These are phyloP conservation scores for Acer saccharum DNA, from an alignment of 345 rosid species.

Conservation along the genomic window DNA sequence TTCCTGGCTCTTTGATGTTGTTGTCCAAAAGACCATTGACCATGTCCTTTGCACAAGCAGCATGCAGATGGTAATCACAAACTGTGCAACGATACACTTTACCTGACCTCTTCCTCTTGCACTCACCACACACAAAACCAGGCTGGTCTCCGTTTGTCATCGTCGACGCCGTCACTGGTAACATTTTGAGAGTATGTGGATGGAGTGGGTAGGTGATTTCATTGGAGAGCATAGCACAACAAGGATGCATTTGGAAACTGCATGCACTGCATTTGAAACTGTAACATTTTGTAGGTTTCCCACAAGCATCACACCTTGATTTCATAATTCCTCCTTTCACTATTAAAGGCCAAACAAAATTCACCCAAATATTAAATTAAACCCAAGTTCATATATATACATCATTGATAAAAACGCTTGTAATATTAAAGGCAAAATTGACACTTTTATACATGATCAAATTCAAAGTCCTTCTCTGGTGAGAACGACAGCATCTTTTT, in stretches of 20 bases:
- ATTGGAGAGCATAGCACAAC: slow-evolving; percentile 74
- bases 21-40: slow-evolving; percentile 70
- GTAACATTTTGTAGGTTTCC: slow-evolving; percentile 64
- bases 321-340: slow-evolving; percentile 68
- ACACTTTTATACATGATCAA: too few relatives aligned
- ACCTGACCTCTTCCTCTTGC: slow-evolving; percentile 65
- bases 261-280: slow-evolving; percentile 70
- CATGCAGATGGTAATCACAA: slow-evolving; percentile 80
- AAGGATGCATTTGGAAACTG: slow-evolving; percentile 80
- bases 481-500: neutral
- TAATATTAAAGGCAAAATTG: too few relatives aligned
- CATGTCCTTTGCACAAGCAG: slow-evolving; percentile 73
- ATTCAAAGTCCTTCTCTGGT: too few relatives aligned
- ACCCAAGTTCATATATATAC: too few relatives aligned
- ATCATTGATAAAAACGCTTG: too few relatives aligned
- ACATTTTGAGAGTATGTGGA: slow-evolving; percentile 57
- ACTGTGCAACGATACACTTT: slow-evolving; percentile 65
- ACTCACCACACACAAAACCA: slow-evolving; percentile 56
- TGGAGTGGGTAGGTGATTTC: slow-evolving; percentile 51
- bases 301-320: slow-evolving; percentile 75
- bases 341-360: slow-evolving; percentile 13
- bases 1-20: slow-evolving; percentile 48
- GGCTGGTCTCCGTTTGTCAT: slow-evolving; percentile 19
- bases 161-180: slow-evolving; percentile 26
- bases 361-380: neutral